Evolutionary conservation across 352 stramenopile genomes (phyloP).

Genomic region (Halophytophthora polymorphica): DNA sequence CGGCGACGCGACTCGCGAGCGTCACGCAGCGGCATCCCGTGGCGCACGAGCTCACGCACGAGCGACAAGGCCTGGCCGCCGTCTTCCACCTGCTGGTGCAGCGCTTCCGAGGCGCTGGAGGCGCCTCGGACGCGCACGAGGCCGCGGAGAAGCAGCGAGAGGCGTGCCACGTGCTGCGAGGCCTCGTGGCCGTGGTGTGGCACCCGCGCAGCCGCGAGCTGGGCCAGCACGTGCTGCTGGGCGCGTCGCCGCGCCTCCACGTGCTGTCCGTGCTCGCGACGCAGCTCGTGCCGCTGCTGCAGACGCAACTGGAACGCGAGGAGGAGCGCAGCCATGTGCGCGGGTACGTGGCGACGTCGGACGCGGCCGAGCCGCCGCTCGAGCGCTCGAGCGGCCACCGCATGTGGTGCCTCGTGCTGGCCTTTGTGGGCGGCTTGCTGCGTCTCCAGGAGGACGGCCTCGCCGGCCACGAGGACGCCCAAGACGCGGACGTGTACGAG

Average conservation of each 20-base stretch:
- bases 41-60: slow-evolving; percentile 42
- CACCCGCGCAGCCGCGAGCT: slow-evolving; percentile 45
- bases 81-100: slow-evolving; percentile 53
- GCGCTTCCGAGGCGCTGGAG: slow-evolving; percentile 29
- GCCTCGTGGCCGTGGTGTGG: slow-evolving; percentile 50
- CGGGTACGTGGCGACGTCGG: slow-evolving; percentile 28
- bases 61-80: slow-evolving; percentile 44
- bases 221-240: slow-evolving; percentile 47
- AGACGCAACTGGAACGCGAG: slow-evolving; percentile 39
- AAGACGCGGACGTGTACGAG: slow-evolving; percentile 40
- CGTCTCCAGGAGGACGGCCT: slow-evolving; percentile 20
- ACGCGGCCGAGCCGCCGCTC: slow-evolving; percentile 7
- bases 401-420: slow-evolving; percentile 61
- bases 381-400: slow-evolving; percentile 41
- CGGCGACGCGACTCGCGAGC: too few species aligned
- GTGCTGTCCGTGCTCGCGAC: slow-evolving; percentile 50
- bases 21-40: slow-evolving; percentile 41
- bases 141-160: slow-evolving; percentile 30
- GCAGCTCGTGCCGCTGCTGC: slow-evolving; percentile 42
- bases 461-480: slow-evolving; percentile 1
- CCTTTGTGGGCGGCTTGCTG: slow-evolving; percentile 40
- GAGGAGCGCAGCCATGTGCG: slow-evolving; percentile 23
- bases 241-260: slow-evolving; percentile 16
- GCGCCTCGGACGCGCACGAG: slow-evolving; percentile 17
- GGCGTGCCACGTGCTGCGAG: slow-evolving; percentile 40